Evolutionary conservation across 495 filamentous ascomycete species (phyloP).

Genomic region (Aspergillus haitiensis): DNA sequence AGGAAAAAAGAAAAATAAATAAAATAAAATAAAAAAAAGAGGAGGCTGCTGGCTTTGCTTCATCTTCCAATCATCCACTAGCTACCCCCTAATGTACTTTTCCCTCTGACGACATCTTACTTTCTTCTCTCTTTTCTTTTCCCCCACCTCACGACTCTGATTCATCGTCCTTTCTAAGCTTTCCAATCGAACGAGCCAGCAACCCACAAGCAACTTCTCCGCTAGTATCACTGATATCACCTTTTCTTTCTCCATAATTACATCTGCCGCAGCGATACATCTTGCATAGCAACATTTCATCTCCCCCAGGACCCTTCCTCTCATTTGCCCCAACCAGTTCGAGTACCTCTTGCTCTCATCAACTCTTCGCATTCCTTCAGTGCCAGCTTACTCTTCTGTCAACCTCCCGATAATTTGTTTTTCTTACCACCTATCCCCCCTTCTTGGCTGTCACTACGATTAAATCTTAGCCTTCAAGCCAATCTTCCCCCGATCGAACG

Average conservation of each 20-base stretch:
- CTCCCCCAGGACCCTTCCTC: too few species aligned
- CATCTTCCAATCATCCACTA: conserved; percentile 13
- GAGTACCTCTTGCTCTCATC: too few species aligned
- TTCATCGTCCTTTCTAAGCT: conserved; percentile 1
- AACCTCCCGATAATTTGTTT: too few species aligned
- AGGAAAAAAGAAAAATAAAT: not conserved
- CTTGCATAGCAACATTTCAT: too few species aligned
- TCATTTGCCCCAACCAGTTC: too few species aligned
- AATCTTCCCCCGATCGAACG: conserved; percentile 20
- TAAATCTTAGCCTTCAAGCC: too few species aligned
- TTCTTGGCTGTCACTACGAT: too few species aligned
- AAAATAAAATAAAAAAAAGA: not conserved
- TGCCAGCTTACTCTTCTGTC: too few species aligned
- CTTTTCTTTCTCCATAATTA: not conserved
- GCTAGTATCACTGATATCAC: not conserved
- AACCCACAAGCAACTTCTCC: not conserved
- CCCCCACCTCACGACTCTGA: conserved; percentile 1
- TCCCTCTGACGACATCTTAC: conserved; percentile 7
- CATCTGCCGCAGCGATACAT: too few species aligned
- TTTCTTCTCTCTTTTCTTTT: conserved; percentile 1
- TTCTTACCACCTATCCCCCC: too few species aligned
- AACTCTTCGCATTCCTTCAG: too few species aligned
- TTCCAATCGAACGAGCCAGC: not conserved
- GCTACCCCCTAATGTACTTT: not conserved
- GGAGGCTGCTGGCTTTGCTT: conserved; percentile 12